These are phyloP conservation scores for Acanthamoeba healyi DNA, from an alignment of 208 protist genomes.

Conservation along the genomic window DNA sequence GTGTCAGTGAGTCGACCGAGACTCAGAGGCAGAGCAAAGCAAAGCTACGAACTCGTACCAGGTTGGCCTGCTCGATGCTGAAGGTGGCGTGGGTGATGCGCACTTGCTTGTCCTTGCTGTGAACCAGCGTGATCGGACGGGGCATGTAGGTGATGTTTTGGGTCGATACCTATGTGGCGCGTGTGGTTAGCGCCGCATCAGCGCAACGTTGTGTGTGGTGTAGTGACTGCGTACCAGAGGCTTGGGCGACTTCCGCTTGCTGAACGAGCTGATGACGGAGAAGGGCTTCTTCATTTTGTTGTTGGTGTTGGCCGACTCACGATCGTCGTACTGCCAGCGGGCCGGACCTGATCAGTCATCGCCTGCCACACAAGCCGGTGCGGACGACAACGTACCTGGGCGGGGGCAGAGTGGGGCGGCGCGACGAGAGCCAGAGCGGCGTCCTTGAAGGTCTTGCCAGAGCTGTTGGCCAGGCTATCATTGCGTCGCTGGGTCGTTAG, in stretches of 20 bases:
- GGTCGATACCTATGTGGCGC: neutral
- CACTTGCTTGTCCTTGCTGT: conserved; percentile 26
- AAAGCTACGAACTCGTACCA: neutral
- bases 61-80: conserved; percentile 27
- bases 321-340: neutral
- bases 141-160: conserved; percentile 6
- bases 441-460: conserved; percentile 19
- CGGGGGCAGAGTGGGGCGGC: neutral
- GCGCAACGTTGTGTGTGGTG: too few relatives aligned
- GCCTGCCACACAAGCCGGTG: too few relatives aligned
- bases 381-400: too few relatives aligned
- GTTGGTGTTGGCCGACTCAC: neutral
- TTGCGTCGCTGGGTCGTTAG: neutral
- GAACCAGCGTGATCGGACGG: neutral
- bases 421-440: neutral
- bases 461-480: neutral
- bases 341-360: too few relatives aligned
- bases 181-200: neutral
- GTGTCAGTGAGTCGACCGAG: neutral
- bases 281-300: conserved; percentile 7
- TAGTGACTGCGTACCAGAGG: neutral
- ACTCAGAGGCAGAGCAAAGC: neutral
- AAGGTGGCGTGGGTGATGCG: conserved; percentile 28
- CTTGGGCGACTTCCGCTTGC: neutral
- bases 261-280: neutral